Base-by-base conservation (phyloP, 2,329 filamentous ascomycete genomes). In the Penicillium italicum region DNA sequence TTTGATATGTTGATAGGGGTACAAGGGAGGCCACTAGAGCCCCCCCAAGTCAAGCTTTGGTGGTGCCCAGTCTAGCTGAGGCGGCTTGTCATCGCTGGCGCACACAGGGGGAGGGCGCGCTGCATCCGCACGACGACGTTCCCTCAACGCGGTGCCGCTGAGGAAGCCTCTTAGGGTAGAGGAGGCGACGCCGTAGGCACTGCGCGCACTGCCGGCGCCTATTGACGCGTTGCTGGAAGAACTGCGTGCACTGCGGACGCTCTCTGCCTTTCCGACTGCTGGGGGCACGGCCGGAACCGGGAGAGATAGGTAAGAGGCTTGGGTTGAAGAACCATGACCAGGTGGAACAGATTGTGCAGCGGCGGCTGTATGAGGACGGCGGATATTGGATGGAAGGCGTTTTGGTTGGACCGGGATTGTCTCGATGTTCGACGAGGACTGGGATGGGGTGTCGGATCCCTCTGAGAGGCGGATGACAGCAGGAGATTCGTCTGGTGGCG, bases 111-210 rank as follows among this genome's bases (percentile, higher is more conserved):
- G 55, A 24, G 68, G 56, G 20, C 63, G 68, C 50, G 66, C 60
- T 10, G 62, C 62, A 26, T 72, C 69, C 24, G 69, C 59, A 24
- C 62, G 65, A 16, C 62, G 64, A 49, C 65, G 66, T 22, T 71
- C 69, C 48, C 64, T 70, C 18, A 66, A 61, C 2, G 69, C 64
- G 36, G 64, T 63, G 31, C 64, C 63, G 16, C 60, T 66, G 12
- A 76, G 65, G 38, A 75, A 69, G 8, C 70, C 72, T 38, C 71
- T 59, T 8, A 76, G 58, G 1, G 73, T 68, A 7, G 73, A 75
- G 2, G 72, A 70, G 9, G 70, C 69, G 9, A 68, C 49, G 8
- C 71, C 71, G 43, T 73, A 72, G 7, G 70, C 55, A 45, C 72
- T 74, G 20, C 69, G 68, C 7, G 67, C 58, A 53, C 72, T 74